These are phyloP conservation scores for Fusarium longipes DNA, from an alignment of 2,329 filamentous ascomycete species.

Conservation along the genomic window DNA sequence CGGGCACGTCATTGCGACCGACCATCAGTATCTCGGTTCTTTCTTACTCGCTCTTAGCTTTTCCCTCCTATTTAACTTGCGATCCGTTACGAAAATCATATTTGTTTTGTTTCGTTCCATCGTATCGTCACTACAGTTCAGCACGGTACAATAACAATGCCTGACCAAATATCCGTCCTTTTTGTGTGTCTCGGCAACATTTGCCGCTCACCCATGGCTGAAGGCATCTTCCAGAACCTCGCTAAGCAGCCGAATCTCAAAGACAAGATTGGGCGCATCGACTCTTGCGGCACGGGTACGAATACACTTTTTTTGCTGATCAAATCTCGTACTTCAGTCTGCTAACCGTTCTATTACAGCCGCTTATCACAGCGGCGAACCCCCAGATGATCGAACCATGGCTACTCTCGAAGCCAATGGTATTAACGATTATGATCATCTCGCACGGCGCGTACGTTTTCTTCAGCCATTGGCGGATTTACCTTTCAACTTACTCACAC, in stretches of 20 bases:
- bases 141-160: constrained; percentile 46
- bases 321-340: neutral
- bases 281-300: constrained; percentile 85
- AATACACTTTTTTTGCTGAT: neutral
- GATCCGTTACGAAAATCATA: neutral
- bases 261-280: constrained; percentile 73
- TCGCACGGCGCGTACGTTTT: constrained; percentile 74
- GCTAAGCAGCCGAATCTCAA: constrained; percentile 70
- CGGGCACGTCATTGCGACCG: constrained; percentile 44
- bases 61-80: constrained; percentile 8
- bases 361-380: constrained; percentile 82
- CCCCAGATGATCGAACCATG: constrained; percentile 86
- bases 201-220: constrained; percentile 93
- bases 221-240: constrained; percentile 87
- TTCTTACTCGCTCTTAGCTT: constrained; percentile 9
- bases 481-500: constrained; percentile 16
- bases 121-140: neutral
- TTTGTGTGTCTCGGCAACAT: constrained; percentile 99
- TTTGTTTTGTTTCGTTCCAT: neutral
- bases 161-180: constrained; percentile 74
- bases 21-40: constrained; percentile 35
- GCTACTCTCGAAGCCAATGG: constrained; percentile 78
- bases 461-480: neutral
- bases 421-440: constrained; percentile 81
- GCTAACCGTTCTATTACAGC: constrained; percentile 56